phyloP scores from a whole-genome alignment of 148 eudicot genomes.

The Bassia scoparia region DNA sequence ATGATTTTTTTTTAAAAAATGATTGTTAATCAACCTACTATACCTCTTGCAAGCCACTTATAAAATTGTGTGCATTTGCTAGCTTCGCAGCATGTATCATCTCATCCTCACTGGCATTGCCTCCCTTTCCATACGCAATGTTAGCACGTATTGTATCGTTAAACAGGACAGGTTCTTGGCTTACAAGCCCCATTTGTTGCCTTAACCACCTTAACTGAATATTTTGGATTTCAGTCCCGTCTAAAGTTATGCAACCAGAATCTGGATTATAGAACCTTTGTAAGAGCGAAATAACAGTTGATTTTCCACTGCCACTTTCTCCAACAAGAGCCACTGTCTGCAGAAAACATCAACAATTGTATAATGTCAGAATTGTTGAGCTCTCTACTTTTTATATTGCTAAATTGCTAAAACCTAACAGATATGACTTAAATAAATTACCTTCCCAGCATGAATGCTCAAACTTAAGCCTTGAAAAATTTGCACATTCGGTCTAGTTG shows the following conservation, averaged over 20 bases:
- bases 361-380: no score
- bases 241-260: conserved; percentile 53
- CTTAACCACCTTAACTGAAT: conserved; percentile 63
- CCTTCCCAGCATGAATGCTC: conserved; percentile 57
- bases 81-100: conserved; percentile 49
- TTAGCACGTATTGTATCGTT: conserved; percentile 62
- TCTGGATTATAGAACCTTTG: conserved; percentile 66
- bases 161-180: conserved; percentile 67
- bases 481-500: conserved; percentile 52
- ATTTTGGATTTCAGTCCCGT: conserved; percentile 57
- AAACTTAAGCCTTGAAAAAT: conserved; percentile 52
- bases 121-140: conserved; percentile 65
- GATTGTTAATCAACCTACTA: not conserved
- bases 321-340: conserved; percentile 72
- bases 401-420: no score
- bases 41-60: conserved; percentile 60
- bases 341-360: no score
- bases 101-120: conserved; percentile 51
- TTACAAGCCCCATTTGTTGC: conserved; percentile 73
- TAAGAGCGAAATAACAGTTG: conserved; percentile 63
- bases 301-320: conserved; percentile 79
- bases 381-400: no score
- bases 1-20: no score
- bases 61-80: conserved; percentile 73
- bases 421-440: no score